Conservation (phyloP, 2,329 filamentous ascomycete genomes). For the Penicillium sp. region DNA sequence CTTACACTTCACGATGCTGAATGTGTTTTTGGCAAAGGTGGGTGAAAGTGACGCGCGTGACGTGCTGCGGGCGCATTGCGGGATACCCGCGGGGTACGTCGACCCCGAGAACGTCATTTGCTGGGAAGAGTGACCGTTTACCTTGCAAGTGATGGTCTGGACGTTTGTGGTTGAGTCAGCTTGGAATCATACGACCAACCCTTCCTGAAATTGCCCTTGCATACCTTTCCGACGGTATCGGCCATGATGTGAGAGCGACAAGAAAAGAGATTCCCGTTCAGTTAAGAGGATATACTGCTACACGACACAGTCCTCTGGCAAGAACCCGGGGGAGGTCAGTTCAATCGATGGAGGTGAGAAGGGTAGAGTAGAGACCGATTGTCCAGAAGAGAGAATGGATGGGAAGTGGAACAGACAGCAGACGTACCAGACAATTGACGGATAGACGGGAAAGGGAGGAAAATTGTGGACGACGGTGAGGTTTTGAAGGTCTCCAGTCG, state of each 20-base stretch:
- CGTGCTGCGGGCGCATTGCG: background rate
- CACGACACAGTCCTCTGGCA: background rate
- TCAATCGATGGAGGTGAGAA: no score
- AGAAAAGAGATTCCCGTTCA: background rate
- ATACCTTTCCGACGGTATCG: conserved; percentile 53
- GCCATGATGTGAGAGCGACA: conserved; percentile 38
- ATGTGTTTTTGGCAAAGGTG: no score
- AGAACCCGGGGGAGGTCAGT: background rate
- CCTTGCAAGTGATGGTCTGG: conserved; percentile 88
- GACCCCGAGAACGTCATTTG: conserved; percentile 11
- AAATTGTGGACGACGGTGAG: conserved; percentile 4
- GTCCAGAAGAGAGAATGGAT: background rate
- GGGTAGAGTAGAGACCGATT: no score
- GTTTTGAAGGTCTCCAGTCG: conserved; percentile 12
- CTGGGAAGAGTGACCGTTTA: conserved; percentile 22
- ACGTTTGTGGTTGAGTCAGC: no score
- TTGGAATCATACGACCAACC: no score
- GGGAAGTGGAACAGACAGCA: background rate
- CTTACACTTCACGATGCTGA: no score
- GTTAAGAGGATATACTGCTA: background rate
- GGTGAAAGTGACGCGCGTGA: background rate
- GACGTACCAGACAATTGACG: conserved; percentile 12
- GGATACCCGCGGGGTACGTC: conserved; percentile 1
- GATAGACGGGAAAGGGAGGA: conserved; percentile 12
- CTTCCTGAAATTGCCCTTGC: conserved; percentile 1